Conservation (phyloP, 768 basidiomycete genomes). For the Calocybe cyanea region DNA sequence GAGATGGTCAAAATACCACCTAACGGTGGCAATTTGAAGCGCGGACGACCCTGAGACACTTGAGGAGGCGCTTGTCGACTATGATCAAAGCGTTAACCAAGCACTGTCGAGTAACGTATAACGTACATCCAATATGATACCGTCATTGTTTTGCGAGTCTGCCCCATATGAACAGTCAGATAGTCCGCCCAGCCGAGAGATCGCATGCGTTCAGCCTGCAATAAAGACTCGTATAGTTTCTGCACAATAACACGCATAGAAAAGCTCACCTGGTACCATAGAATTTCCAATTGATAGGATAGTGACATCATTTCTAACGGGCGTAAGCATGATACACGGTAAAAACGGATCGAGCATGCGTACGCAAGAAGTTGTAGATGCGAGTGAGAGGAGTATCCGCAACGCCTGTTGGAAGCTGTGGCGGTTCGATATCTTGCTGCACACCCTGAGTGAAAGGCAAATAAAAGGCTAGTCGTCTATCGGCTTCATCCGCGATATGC, state of each 20-base stretch:
- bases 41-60: slow-evolving; percentile 28
- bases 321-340: not conserved
- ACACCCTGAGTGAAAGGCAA: slow-evolving; percentile 42
- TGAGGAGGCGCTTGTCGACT: slow-evolving; percentile 19
- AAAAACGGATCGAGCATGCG: slow-evolving; percentile 23
- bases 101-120: not conserved
- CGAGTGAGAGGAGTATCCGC: slow-evolving; percentile 84
- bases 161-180: slow-evolving; percentile 65
- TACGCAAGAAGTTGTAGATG: slow-evolving; percentile 86
- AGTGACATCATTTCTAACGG: slow-evolving; percentile 81
- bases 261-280: slow-evolving; percentile 64
- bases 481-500: slow-evolving; percentile 70
- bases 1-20: slow-evolving; percentile 77
- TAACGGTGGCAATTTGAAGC: slow-evolving; percentile 48
- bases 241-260: not conserved
- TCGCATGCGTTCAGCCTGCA: slow-evolving; percentile 68
- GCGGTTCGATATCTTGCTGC: slow-evolving; percentile 36
- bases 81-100: not conserved
- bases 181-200: slow-evolving; percentile 85
- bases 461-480: slow-evolving; percentile 64
- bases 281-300: slow-evolving; percentile 87
- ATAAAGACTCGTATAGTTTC: slow-evolving; percentile 12
- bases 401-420: slow-evolving; percentile 54
- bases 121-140: slow-evolving; percentile 88
- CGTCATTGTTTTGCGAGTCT: slow-evolving; percentile 62